These are phyloP conservation scores for Biscogniauxia mediterranea DNA, from an alignment of 2,329 filamentous ascomycete species.

Conservation along the genomic window DNA sequence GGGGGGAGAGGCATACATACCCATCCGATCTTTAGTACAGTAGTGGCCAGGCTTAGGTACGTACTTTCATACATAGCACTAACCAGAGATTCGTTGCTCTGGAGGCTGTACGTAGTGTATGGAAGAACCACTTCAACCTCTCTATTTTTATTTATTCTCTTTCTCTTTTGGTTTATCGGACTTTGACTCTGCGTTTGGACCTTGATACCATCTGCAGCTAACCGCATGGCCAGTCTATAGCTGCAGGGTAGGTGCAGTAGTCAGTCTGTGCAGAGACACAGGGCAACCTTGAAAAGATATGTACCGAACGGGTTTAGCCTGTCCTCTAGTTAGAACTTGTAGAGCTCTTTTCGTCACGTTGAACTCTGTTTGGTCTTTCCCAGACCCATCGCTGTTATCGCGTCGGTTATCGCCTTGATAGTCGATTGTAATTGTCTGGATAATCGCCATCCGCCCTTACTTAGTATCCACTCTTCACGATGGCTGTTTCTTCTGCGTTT, in stretches of 20 bases:
- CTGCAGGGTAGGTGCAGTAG: not conserved
- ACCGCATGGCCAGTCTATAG: not conserved
- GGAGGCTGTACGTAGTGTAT: not conserved
- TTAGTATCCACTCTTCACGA: conserved; percentile 2
- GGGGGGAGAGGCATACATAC: not conserved
- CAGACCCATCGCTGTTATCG: too few relatives aligned
- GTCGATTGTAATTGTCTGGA: too few relatives aligned
- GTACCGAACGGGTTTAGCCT: not conserved
- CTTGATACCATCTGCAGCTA: not conserved
- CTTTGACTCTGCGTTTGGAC: not conserved
- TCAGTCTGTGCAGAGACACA: not conserved
- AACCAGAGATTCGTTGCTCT: not conserved
- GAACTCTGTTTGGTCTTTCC: not conserved
- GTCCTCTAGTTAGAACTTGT: not conserved
- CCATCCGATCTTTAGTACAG: not conserved
- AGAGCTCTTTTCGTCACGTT: not conserved
- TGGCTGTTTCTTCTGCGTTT: not conserved
- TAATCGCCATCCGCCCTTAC: not conserved
- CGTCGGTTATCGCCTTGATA: too few relatives aligned
- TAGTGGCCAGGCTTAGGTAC: too few relatives aligned
- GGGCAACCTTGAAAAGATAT: not conserved
- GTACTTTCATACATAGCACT: too few relatives aligned
- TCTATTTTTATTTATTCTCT: not conserved
- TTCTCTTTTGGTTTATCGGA: not conserved
- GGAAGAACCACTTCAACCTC: not conserved